A percentile compares a stretch with the other conserved stretches of the same genome.
Conservation (phyloP, 495 filamentous ascomycete species). For the Mycothermus thermophilus region DNA sequence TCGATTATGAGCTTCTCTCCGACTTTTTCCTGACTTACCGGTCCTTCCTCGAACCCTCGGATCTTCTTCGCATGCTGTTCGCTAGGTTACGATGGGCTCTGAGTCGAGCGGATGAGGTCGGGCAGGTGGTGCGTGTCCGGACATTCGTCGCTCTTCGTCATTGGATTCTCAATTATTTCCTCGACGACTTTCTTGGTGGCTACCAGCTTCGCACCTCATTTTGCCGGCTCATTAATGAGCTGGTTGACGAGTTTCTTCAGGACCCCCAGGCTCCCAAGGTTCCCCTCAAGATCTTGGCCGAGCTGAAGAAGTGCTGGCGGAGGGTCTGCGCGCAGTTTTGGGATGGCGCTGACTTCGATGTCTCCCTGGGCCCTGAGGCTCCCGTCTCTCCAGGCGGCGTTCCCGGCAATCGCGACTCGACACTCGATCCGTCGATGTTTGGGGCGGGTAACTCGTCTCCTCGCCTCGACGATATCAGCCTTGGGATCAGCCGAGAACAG, state of each 20-base stretch:
- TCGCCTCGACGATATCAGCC: no score
- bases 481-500: constrained; percentile 8
- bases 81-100: constrained; percentile 82
- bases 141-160: constrained; percentile 94
- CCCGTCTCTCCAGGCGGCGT: constrained; percentile 65
- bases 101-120: constrained; percentile 63
- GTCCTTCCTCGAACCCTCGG: constrained; percentile 59
- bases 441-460: no score
- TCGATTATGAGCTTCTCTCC: constrained; percentile 94
- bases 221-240: constrained; percentile 65
- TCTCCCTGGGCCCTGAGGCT: constrained; percentile 44
- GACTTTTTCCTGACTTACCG: constrained; percentile 98
- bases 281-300: constrained; percentile 79
- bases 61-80: constrained; percentile 70
- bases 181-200: constrained; percentile 86
- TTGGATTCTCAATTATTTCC: constrained; percentile 97
- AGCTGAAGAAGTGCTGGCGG: constrained; percentile 96
- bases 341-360: constrained; percentile 52
- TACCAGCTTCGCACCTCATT: constrained; percentile 66
- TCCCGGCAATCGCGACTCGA: constrained; percentile 41
- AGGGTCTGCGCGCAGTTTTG: constrained; percentile 79
- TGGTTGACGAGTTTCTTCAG: constrained; percentile 43
- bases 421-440: constrained; percentile 29
- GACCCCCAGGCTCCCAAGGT: constrained; percentile 43
- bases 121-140: constrained; percentile 81